A percentile compares a stretch with the other conserved stretches of the same genome.
These are phyloP conservation scores for Leucosporidium scottii DNA, from an alignment of 768 basidiomycete species.

Conservation along the genomic window DNA sequence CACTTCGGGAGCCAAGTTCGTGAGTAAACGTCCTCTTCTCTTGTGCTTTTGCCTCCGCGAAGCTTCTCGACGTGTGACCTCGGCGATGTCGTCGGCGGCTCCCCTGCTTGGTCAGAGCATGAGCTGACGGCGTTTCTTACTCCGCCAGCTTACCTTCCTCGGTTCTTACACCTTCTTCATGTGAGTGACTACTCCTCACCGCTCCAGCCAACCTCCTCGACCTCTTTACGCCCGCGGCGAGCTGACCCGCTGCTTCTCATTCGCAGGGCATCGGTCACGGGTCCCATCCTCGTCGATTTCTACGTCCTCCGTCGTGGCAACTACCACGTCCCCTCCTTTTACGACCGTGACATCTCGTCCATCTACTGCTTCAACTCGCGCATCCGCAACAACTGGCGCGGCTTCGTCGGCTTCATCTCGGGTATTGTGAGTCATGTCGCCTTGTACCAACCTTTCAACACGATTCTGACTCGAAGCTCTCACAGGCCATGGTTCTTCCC, in stretches of 20 bases:
- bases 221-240: too few relatives aligned
- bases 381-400: not conserved
- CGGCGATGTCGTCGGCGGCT: not conserved
- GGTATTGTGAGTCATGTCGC: not conserved
- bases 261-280: not conserved
- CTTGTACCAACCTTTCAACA: too few relatives aligned
- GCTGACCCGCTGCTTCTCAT: too few relatives aligned
- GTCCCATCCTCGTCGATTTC: not conserved
- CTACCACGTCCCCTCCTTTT: not conserved
- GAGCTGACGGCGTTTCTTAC: not conserved
- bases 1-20: not conserved
- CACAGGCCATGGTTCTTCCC: not conserved
- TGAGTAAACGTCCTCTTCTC: not conserved
- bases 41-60: not conserved
- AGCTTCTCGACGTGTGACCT: too few relatives aligned
- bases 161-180: not conserved
- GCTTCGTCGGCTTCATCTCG: not conserved
- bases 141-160: not conserved
- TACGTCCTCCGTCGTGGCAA: not conserved
- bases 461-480: too few relatives aligned
- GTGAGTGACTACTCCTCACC: too few relatives aligned
- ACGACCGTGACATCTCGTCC: not conserved
- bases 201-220: too few relatives aligned
- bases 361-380: constrained; percentile 1
- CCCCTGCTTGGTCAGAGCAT: too few relatives aligned